Conservation (phyloP, 73 alveolate species). For the Paramecium sexaurelia region DNA sequence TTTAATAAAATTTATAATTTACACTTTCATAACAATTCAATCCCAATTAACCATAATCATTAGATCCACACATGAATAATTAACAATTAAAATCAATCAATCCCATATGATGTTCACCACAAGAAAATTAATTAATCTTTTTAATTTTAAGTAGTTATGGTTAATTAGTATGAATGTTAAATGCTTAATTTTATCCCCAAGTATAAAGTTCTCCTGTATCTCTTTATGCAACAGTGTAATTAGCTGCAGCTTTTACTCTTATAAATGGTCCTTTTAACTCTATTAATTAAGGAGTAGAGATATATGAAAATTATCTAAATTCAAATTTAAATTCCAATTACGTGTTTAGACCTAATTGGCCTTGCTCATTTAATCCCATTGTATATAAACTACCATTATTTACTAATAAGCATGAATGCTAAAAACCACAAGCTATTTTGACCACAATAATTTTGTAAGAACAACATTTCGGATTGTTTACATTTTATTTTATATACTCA, state of each 20-base stretch:
- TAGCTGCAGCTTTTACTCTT: not conserved
- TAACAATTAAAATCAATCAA: not conserved
- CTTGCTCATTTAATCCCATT: not conserved
- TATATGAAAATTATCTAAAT: not conserved
- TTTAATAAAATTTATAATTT: not conserved
- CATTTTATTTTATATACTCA: not conserved
- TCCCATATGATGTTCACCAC: conserved; percentile 6
- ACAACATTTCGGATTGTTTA: conserved; percentile 16
- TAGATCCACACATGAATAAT: conserved; percentile 1
- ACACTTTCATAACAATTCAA: not conserved
- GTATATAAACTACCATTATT: not conserved
- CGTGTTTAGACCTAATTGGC: not conserved
- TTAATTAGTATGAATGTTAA: not conserved
- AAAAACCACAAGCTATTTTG: conserved; percentile 12
- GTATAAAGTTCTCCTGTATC: not conserved
- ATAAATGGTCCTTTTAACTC: not conserved
- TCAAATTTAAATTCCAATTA: not conserved
- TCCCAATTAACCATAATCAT: conserved; percentile 27
- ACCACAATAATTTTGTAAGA: not conserved
- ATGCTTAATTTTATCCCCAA: conserved; percentile 6
- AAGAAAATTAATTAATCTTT: not conserved
- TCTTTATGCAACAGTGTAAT: not conserved
- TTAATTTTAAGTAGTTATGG: not conserved
- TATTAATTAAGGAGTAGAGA: not conserved
- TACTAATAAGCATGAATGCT: not conserved